Conservation (phyloP, 2,329 filamentous ascomycete species). For the Neophaeococcomyces mojaviensis region DNA sequence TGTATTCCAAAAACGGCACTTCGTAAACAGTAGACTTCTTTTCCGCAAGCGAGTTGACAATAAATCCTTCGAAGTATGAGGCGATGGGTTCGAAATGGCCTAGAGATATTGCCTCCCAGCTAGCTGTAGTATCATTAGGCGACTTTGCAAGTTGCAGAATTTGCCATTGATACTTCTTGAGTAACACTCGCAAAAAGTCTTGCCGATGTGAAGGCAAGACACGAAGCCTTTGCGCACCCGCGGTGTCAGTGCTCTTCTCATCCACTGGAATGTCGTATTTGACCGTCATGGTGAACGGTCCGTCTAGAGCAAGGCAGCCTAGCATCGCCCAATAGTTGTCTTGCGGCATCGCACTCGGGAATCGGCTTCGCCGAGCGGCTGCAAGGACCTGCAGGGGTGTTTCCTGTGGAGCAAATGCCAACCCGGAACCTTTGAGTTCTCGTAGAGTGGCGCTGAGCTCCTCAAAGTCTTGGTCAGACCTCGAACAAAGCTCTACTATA, state of each 20-base stretch:
- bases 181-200: neutral
- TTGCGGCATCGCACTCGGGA: neutral
- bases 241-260: too few species aligned
- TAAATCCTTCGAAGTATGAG: constrained; percentile 2
- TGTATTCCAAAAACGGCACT: neutral
- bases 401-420: constrained; percentile 2
- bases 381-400: constrained; percentile 1
- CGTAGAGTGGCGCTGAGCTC: neutral
- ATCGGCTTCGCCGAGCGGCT: neutral
- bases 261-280: neutral
- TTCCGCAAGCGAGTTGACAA: neutral
- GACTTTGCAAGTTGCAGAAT: neutral
- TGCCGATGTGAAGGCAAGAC: neutral
- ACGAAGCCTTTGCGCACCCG: too few species aligned
- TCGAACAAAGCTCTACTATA: neutral
- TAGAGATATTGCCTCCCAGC: constrained; percentile 2
- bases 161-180: constrained; percentile 7
- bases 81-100: constrained; percentile 6
- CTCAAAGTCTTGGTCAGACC: neutral
- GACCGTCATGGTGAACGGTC: neutral
- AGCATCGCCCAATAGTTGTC: constrained; percentile 1
- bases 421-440: neutral
- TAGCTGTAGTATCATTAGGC: neutral
- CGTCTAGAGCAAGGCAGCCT: neutral
- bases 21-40: neutral